Percentiles rank a stretch among this genome's conserved stretches.
phyloP scores from a whole-genome alignment of 176 grass and related monocot genomes.

The Panicum miliaceum region DNA sequence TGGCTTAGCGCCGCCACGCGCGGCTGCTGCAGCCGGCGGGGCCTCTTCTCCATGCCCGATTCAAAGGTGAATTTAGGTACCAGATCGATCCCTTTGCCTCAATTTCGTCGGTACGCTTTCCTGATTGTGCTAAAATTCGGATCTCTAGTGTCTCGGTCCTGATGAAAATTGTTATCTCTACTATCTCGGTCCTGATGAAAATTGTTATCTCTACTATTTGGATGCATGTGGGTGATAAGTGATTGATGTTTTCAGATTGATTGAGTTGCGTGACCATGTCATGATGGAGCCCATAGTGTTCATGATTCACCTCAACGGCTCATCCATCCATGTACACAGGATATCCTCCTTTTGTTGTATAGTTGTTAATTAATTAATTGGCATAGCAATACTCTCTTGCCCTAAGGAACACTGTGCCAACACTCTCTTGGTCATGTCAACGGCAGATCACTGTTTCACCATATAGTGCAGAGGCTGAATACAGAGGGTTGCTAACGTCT shows the following conservation, averaged over 20 bases:
- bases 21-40: slow-evolving; percentile 59
- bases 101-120: neutral
- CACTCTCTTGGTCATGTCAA: neutral
- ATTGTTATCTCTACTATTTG: slow-evolving; percentile 5
- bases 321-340: neutral
- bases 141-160: neutral
- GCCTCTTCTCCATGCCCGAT: slow-evolving; percentile 90
- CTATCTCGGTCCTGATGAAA: slow-evolving; percentile 22
- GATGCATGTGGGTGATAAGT: neutral
- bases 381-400: neutral
- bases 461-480: no score
- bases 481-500: neutral
- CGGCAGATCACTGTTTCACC: neutral
- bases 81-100: slow-evolving; percentile 12
- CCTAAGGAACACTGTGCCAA: no score
- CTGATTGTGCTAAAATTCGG: neutral
- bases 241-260: neutral
- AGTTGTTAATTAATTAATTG: neutral
- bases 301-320: neutral
- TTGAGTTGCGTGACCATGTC: neutral
- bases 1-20: slow-evolving; percentile 85
- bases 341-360: no score
- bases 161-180: no score
- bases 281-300: neutral
- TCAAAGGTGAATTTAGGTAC: slow-evolving; percentile 77